phyloP scores from a whole-genome alignment of 2,329 filamentous ascomycete genomes.

The Sphaerostilbella broomeana region DNA sequence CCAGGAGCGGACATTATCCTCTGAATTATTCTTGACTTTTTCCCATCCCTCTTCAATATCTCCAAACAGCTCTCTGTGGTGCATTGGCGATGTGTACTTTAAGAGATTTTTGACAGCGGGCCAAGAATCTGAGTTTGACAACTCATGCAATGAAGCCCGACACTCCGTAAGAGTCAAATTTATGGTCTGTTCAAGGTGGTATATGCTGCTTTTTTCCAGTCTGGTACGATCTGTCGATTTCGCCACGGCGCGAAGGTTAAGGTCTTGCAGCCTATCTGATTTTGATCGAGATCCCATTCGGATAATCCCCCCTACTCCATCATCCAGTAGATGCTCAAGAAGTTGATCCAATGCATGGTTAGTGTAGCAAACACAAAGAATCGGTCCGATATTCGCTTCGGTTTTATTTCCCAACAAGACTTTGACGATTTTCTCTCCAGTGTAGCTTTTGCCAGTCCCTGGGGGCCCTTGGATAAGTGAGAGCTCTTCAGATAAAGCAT shows the following conservation, averaged over 20 bases:
- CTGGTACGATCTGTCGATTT: slow-evolving; percentile 29
- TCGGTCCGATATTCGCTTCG: slow-evolving; percentile 38
- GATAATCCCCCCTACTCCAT: slow-evolving; percentile 44
- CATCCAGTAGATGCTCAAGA: slow-evolving; percentile 50
- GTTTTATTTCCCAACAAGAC: slow-evolving; percentile 40
- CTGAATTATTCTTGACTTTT: background rate
- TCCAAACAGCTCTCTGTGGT: slow-evolving; percentile 1
- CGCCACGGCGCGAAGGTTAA: slow-evolving; percentile 43
- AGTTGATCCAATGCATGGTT: slow-evolving; percentile 21
- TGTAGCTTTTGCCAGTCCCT: slow-evolving; percentile 61
- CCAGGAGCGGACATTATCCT: background rate
- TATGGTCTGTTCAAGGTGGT: background rate
- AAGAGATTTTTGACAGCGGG: background rate
- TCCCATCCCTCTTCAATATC: slow-evolving; percentile 6
- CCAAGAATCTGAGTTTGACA: slow-evolving; percentile 2
- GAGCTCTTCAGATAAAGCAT: slow-evolving; percentile 45
- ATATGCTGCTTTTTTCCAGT: slow-evolving; percentile 22
- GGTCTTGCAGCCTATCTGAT: slow-evolving; percentile 40
- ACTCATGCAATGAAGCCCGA: background rate
- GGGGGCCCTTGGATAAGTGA: slow-evolving; percentile 64
- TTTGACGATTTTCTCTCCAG: slow-evolving; percentile 53
- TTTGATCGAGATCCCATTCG: slow-evolving; percentile 56
- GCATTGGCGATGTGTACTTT: background rate
- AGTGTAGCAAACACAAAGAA: slow-evolving; percentile 47
- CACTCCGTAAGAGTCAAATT: background rate